A percentile compares a stretch with the other conserved stretches of the same genome.
phyloP scores from a whole-genome alignment of 345 rosid species.

The Rhodamnia rubescens region DNA sequence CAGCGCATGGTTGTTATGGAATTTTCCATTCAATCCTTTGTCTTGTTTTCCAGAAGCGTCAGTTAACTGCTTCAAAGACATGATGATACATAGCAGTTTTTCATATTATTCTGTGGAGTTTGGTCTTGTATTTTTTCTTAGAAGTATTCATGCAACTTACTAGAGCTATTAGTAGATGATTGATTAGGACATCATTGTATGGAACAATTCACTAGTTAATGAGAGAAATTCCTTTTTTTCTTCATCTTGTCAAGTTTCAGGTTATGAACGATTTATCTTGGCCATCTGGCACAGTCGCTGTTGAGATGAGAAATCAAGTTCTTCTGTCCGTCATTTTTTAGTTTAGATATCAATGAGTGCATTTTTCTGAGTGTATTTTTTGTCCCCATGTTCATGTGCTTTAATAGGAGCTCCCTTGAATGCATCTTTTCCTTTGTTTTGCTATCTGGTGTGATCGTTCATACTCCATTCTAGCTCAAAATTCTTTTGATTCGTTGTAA shows the following conservation, averaged over 20 bases:
- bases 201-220: background rate
- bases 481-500: conserved; percentile 6
- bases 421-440: background rate
- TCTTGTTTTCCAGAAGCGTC: background rate
- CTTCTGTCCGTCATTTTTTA: too few species aligned
- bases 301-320: background rate
- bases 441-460: background rate
- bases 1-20: background rate
- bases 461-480: background rate
- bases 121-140: background rate
- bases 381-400: background rate
- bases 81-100: background rate
- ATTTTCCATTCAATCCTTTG: background rate
- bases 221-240: background rate
- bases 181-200: background rate
- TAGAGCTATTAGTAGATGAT: background rate
- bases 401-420: background rate
- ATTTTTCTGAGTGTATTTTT: background rate
- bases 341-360: background rate
- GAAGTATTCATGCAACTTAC: background rate
- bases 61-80: background rate
- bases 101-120: background rate
- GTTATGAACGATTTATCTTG: background rate
- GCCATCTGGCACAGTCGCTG: background rate
- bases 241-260: background rate